Conservation (phyloP, 2,329 filamentous ascomycete species). For the Shiraia bambusicola region DNA sequence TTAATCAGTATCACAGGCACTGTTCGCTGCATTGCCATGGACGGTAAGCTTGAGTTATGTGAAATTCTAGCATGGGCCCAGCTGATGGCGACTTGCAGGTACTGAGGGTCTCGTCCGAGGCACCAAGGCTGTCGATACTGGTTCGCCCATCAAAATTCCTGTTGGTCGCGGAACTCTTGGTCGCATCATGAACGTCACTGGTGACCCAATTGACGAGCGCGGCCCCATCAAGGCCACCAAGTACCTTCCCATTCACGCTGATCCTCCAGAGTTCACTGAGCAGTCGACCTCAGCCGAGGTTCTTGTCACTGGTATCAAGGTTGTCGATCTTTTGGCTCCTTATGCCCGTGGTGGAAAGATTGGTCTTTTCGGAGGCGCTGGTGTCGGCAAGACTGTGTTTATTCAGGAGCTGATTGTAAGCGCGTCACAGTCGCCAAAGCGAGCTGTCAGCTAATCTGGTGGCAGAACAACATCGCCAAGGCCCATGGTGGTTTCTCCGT, state of each 20-base stretch:
- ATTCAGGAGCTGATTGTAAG: conserved; percentile 97
- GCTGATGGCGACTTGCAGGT: conserved; percentile 58
- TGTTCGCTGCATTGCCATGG: conserved; percentile 99
- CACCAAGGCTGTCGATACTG: conserved; percentile 80
- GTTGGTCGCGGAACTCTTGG: conserved; percentile 92
- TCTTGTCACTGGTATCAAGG: conserved; percentile 99
- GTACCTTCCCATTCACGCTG: conserved; percentile 87
- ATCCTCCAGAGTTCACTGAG: conserved; percentile 87
- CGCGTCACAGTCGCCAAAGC: neutral
- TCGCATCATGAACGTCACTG: conserved; percentile 99
- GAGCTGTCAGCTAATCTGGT: conserved; percentile 25
- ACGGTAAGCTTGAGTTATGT: conserved; percentile 65
- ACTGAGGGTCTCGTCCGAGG: conserved; percentile 99
- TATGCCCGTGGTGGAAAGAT: conserved; percentile 99
- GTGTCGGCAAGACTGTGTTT: conserved; percentile 99
- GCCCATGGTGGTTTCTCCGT: conserved; percentile 99
- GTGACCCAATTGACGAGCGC: conserved; percentile 99
- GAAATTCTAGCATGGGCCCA: conserved; percentile 4
- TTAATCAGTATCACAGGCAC: conserved; percentile 54
- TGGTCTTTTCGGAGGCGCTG: conserved; percentile 99
- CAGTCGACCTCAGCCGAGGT: conserved; percentile 97
- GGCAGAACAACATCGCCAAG: conserved; percentile 98
- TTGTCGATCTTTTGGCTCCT: conserved; percentile 96
- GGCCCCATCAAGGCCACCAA: conserved; percentile 94
- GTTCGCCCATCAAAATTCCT: conserved; percentile 92